These are phyloP conservation scores for Mesembryanthemum crystallinum DNA, from an alignment of 148 eudicot species.

Conservation along the genomic window DNA sequence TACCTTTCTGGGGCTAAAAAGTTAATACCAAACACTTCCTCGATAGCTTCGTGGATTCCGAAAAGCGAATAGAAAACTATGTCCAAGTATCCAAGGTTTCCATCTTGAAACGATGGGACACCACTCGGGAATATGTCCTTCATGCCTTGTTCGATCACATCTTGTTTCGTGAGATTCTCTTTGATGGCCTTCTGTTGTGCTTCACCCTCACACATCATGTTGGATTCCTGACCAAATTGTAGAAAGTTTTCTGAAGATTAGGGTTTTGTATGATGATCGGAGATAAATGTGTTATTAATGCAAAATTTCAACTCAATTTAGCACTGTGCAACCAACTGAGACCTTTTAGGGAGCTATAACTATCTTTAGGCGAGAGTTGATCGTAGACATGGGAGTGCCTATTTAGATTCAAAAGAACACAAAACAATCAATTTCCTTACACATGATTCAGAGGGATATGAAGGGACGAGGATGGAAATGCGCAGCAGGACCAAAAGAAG, in stretches of 20 bases:
- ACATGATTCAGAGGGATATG: too few species aligned
- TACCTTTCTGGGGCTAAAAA: conserved; percentile 13
- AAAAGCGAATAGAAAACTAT: conserved; percentile 20
- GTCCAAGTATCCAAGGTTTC: conserved; percentile 30
- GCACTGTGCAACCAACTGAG: too few species aligned
- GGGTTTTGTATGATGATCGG: too few species aligned
- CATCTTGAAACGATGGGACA: conserved; percentile 14
- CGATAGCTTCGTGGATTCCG: conserved; percentile 8
- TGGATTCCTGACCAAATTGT: conserved; percentile 10
- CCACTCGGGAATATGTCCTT: conserved; percentile 30
- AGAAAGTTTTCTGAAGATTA: neutral
- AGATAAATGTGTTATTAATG: neutral
- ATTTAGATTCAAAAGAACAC: too few species aligned
- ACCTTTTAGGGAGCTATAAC: too few species aligned
- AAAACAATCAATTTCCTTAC: too few species aligned
- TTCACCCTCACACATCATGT: conserved; percentile 23
- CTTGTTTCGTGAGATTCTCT: conserved; percentile 19
- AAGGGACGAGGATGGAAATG: too few species aligned
- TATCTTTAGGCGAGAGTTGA: too few species aligned
- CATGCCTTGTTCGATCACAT: conserved; percentile 25
- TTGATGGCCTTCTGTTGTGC: neutral
- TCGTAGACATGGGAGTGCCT: too few species aligned
- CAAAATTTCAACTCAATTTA: too few species aligned
- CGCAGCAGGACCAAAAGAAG: too few species aligned
- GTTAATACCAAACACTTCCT: conserved; percentile 12